phyloP scores from a whole-genome alignment of 371 early-diverging fungal species.

The Mucor lusitanicus region DNA sequence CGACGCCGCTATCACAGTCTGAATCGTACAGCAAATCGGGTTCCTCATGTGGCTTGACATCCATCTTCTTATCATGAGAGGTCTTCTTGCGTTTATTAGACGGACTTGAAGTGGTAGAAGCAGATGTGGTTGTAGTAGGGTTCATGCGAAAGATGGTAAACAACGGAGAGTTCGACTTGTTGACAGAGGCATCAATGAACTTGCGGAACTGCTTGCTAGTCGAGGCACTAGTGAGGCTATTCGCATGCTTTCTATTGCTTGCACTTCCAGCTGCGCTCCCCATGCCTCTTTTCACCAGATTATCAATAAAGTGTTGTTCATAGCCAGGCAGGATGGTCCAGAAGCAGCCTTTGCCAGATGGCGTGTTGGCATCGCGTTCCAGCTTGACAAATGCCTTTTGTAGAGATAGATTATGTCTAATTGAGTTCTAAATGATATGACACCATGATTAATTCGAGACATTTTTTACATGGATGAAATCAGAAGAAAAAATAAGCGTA shows the following conservation, averaged over 20 bases:
- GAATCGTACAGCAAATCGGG: slow-evolving; percentile 8
- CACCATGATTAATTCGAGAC: not conserved
- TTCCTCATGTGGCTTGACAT: not conserved
- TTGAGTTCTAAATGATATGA: not conserved
- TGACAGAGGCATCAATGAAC: not conserved
- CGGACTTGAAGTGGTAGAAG: not conserved
- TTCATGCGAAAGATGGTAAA: slow-evolving; percentile 26
- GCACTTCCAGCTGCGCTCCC: not conserved
- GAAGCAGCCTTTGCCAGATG: slow-evolving; percentile 94
- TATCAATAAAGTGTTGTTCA: slow-evolving; percentile 46
- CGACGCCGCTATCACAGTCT: slow-evolving; percentile 29
- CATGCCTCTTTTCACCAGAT: slow-evolving; percentile 21
- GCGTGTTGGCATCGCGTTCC: slow-evolving; percentile 76
- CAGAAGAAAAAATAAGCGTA: slow-evolving; percentile 25
- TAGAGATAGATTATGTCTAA: slow-evolving; percentile 93
- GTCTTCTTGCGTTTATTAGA: not conserved
- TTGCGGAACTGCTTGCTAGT: slow-evolving; percentile 2
- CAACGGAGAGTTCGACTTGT: not conserved
- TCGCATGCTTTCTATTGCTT: not conserved
- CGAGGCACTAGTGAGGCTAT: not conserved
- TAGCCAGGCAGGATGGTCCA: slow-evolving; percentile 78
- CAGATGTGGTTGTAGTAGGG: not conserved
- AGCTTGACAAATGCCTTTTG: slow-evolving; percentile 57
- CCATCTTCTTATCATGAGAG: not conserved
- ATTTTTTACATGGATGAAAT: not conserved